Percentiles rank a stretch among this genome's conserved stretches.
phyloP scores from a whole-genome alignment of 495 filamentous ascomycete genomes.

The Geoglossum glabrum region DNA sequence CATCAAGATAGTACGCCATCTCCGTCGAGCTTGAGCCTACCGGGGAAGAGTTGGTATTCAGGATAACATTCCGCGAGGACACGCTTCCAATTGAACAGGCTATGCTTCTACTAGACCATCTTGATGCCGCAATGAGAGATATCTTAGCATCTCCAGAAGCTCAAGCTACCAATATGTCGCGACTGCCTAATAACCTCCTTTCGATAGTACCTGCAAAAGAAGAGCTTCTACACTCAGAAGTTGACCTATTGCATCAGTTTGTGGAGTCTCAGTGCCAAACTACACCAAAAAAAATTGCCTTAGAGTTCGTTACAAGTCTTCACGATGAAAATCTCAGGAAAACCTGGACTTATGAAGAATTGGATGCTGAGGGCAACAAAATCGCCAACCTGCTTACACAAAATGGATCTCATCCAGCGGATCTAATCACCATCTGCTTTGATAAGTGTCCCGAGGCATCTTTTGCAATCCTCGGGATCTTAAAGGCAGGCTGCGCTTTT shows the following conservation, averaged over 20 bases:
- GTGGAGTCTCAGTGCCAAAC: conserved; percentile 27
- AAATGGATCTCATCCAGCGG: conserved; percentile 20
- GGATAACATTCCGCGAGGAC: conserved; percentile 38
- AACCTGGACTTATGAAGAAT: conserved; percentile 40
- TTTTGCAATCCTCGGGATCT: conserved; percentile 56
- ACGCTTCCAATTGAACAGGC: conserved; percentile 44
- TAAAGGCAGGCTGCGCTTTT: conserved; percentile 69
- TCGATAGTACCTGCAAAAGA: conserved; percentile 33
- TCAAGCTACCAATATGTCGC: conserved; percentile 7
- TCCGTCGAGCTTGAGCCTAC: conserved; percentile 52
- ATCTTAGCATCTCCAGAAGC: conserved; percentile 21
- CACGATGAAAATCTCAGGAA: conserved; percentile 16
- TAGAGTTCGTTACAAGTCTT: conserved; percentile 36
- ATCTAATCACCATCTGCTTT: conserved; percentile 57
- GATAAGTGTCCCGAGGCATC: conserved; percentile 63
- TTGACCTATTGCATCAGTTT: conserved; percentile 38
- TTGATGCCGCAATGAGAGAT: conserved; percentile 31
- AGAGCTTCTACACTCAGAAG: conserved; percentile 22
- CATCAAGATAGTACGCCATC: conserved; percentile 32
- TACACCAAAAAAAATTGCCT: conserved; percentile 28
- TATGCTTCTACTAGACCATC: conserved; percentile 35
- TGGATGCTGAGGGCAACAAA: conserved; percentile 38
- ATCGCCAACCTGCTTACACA: conserved; percentile 32
- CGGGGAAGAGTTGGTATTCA: conserved; percentile 26
- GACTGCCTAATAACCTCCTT: conserved; percentile 19